Evolutionary conservation across 768 basidiomycete genomes (phyloP), one percentile per base, ranked within the genome.

Genomic region (Austroboletus eburneus): DNA sequence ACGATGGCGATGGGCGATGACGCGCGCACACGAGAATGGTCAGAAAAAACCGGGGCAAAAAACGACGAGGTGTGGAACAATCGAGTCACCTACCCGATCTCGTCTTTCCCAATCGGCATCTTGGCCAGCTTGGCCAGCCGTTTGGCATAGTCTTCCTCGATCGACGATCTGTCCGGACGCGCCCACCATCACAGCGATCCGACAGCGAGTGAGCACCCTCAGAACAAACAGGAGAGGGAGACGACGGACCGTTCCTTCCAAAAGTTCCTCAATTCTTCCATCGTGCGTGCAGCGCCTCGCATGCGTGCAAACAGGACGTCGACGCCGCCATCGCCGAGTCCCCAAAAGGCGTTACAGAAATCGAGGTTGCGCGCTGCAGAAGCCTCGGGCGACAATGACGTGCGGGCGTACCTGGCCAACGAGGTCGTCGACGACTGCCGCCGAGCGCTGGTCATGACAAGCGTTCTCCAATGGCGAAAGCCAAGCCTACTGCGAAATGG

Each of bases 281-380:
- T 81, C 2, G 92, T 93, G 64, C 89, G 78, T 16, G 77, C 66
- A 13, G 87, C 89, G 17, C 90, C 91, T 9, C 91, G 77, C 83
- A 95, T 87, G 50, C 91, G 79, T 25, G 91, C 85, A 63, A 91
- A 87, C 25, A 97, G 73, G 37, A 94, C 91, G 58, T 95, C 91
- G 51, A 90, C 91, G 14, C 93, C 93, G 32, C 77, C 85, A 72
- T 96, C 92, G 23, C 75, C 79, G 17, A 76, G 56, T 10, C 91
- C 91, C 96, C 96, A 98, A 71, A 98, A 98, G 2, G 91, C 81
- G 68, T 98, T 99, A 68, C 94, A 98, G 69, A 93, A 97, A 69
- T 96, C 91, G 58, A 83, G 67, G 9, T 81, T 80, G 46, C 78
- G 75, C 54, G 63, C n/a, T n/a, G n/a, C 58, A 5, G 66, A 56